Percentiles rank a stretch among this genome's conserved stretches.
Conservation (phyloP, 768 basidiomycete species). For the Cystofilobasidium capitatum region DNA sequence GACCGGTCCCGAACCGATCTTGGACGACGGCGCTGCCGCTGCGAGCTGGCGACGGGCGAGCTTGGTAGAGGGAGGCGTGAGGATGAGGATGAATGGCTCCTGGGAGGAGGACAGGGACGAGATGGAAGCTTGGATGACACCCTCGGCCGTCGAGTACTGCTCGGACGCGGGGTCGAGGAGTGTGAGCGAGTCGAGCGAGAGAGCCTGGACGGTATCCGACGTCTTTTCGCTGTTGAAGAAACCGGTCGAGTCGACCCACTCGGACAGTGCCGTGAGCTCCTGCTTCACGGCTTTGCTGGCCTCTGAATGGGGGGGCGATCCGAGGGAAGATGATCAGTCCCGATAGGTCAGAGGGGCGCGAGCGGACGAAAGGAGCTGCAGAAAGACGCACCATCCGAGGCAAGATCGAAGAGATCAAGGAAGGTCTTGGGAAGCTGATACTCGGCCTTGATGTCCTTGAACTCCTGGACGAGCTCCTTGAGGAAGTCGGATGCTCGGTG, state of each 20-base stretch:
- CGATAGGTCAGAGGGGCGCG: too few relatives aligned
- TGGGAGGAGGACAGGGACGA: slow-evolving; percentile 35
- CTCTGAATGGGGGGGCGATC: slow-evolving; percentile 28
- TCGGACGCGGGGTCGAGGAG: slow-evolving; percentile 47
- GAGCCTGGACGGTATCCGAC: slow-evolving; percentile 51
- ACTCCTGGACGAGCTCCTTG: not conserved
- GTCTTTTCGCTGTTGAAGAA: too few relatives aligned
- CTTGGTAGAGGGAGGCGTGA: slow-evolving; percentile 20
- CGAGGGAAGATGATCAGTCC: not conserved
- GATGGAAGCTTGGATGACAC: slow-evolving; percentile 48
- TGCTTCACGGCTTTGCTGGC: slow-evolving; percentile 37
- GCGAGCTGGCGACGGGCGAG: slow-evolving; percentile 30
- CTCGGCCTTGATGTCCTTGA: slow-evolving; percentile 11
- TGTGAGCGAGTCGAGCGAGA: slow-evolving; percentile 51
- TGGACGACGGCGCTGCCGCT: slow-evolving; percentile 49
- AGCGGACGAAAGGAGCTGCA: not conserved
- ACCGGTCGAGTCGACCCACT: slow-evolving; percentile 46
- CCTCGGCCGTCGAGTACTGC: slow-evolving; percentile 48
- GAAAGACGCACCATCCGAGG: slow-evolving; percentile 9
- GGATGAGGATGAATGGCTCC: slow-evolving; percentile 21
- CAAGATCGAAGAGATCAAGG: slow-evolving; percentile 21
- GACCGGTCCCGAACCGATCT: slow-evolving; percentile 42
- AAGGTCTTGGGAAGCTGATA: slow-evolving; percentile 24
- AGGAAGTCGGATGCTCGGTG: slow-evolving; percentile 15
- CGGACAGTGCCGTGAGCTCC: slow-evolving; percentile 46